A percentile compares a stretch with the other conserved stretches of the same genome.
phyloP scores from a whole-genome alignment of 2,329 filamentous ascomycete species.

The Knufia petricola region DNA sequence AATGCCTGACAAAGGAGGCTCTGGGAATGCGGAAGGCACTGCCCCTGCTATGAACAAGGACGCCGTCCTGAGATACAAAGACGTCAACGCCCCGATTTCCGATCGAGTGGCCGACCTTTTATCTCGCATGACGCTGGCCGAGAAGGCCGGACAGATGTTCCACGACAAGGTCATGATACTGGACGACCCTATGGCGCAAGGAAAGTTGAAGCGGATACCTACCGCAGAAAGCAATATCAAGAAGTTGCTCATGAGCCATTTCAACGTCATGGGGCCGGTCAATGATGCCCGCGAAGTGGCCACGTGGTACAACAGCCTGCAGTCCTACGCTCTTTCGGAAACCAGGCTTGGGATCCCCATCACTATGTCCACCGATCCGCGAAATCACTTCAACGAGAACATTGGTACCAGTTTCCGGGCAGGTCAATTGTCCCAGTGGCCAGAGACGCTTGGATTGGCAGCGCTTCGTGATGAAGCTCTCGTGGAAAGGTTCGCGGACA shows the following conservation, averaged over 20 bases:
- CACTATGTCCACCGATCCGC: slow-evolving; percentile 11
- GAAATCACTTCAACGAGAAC: slow-evolving; percentile 12
- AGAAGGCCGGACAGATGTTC: slow-evolving; percentile 61
- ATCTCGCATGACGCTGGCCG: slow-evolving; percentile 62
- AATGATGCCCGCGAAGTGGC: slow-evolving; percentile 1
- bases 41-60: too few species aligned
- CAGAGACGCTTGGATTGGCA: slow-evolving; percentile 42
- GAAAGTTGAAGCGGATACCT: slow-evolving; percentile 4
- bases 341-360: slow-evolving; percentile 11
- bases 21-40: too few species aligned
- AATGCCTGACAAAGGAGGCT: too few species aligned
- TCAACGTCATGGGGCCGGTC: slow-evolving; percentile 11
- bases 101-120: slow-evolving; percentile 58
- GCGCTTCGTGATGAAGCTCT: slow-evolving; percentile 38
- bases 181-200: too few species aligned
- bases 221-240: background rate
- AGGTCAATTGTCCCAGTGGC: slow-evolving; percentile 42
- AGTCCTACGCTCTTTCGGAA: slow-evolving; percentile 6
- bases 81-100: slow-evolving; percentile 52
- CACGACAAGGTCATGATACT: slow-evolving; percentile 31
- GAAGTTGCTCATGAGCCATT: slow-evolving; percentile 8
- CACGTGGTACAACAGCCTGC: slow-evolving; percentile 8
- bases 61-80: too few species aligned
- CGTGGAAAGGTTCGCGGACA: slow-evolving; percentile 39
- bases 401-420: slow-evolving; percentile 35